Base-by-base conservation (phyloP, 2,329 filamentous ascomycete species). In the Westerdykella sp. region DNA sequence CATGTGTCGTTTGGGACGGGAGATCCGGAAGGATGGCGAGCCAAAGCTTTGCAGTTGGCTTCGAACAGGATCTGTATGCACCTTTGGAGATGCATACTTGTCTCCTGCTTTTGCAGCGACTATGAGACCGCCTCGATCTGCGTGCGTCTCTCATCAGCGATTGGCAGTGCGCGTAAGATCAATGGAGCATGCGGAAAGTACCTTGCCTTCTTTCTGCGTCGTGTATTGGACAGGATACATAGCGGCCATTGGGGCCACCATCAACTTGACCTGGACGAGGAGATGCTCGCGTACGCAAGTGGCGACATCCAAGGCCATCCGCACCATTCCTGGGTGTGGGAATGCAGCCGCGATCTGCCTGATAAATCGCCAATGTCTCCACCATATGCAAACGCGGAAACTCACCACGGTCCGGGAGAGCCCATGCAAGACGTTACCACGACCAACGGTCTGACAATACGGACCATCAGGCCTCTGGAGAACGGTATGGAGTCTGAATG, bases 291-390 rank as follows among this genome's bases (percentile, higher is more conserved):
- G 0, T 95, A 95, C 56, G 81, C 86, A 1, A 91, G 86, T 23
- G 86, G 84, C 0, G 93, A 97, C 67, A 74, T 94, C 57, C 91
- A 97, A 67, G 85, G 84, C 1, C 81, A 78, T n/a, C 74, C 77
- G 0, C 84, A 89, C 41, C 80, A 80, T 30, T 83, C 83, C 11
- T 97, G 91, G 91, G 78, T 90, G 4, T 96, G 90, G 91, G 53
- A 59, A 6, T 70, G 69, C 22, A 59, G 59, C 69, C 78, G 56
- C 75, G 78, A 23, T n/a, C 53, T 49, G 35, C 46, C 53, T 37
- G n/a, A 35, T 18, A 5, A 5, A 14, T 15, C n/a, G 6, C 32
- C 54, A 18, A 44, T 39, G 43, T 47, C 40, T 46, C 42, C 42
- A 32, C 40, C 22, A 34, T 9, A 14, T 28, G 36, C 30, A 28